Conservation (phyloP, 345 rosid genomes). For the Cardamine chenopodiifolia region DNA sequence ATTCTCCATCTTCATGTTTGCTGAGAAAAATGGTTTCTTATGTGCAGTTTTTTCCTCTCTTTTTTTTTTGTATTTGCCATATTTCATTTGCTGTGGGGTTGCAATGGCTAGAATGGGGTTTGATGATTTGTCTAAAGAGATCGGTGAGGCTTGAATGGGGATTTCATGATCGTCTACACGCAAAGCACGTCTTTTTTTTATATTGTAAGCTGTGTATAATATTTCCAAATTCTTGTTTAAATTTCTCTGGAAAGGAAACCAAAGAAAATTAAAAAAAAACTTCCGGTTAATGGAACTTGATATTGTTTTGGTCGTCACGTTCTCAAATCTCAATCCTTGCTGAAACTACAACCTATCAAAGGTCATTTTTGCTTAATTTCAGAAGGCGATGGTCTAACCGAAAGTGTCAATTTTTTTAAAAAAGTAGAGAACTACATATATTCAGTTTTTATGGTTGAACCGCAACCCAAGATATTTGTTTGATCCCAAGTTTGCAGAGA, state of each 20-base stretch:
- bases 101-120: conserved; percentile 20
- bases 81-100: conserved; percentile 33
- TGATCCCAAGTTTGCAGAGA: conserved; percentile 86
- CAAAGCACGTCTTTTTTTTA: background rate
- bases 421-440: background rate
- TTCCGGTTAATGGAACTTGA: background rate
- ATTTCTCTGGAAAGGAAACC: conserved; percentile 3
- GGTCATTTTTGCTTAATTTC: background rate
- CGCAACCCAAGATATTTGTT: no score
- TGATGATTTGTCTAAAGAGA: conserved; percentile 11
- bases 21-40: conserved; percentile 14
- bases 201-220: conserved; percentile 36
- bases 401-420: no score
- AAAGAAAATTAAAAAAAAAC: no score
- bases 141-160: conserved; percentile 17
- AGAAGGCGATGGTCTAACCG: background rate
- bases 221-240: conserved; percentile 25
- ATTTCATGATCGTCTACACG: conserved; percentile 24
- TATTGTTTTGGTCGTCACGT: background rate
- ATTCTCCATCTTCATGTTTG: conserved; percentile 31
- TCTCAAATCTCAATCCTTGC: background rate
- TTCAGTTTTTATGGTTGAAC: background rate
- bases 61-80: background rate
- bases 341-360: background rate
- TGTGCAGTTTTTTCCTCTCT: conserved; percentile 33